A percentile compares a stretch with the other conserved stretches of the same genome.
Conservation (phyloP, 768 basidiomycete species). For the Naganishia randhawae region DNA sequence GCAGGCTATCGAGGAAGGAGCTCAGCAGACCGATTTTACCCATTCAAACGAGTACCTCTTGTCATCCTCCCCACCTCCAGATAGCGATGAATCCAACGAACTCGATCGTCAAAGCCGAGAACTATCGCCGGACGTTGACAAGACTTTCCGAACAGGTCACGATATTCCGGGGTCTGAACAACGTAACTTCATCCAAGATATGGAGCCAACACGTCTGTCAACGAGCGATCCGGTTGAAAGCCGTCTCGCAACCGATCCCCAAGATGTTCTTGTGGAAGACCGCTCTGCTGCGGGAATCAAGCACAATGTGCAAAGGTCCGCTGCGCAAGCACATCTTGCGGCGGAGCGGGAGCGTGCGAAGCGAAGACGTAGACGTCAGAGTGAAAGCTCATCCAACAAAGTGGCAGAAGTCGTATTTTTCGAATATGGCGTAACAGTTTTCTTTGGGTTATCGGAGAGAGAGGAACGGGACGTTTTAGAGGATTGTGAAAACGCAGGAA, state of each 20-base stretch:
- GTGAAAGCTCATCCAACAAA: constrained; percentile 25
- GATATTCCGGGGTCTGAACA: constrained; percentile 7
- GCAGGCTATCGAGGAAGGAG: constrained; percentile 26
- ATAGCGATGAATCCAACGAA: constrained; percentile 6
- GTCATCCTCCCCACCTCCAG: constrained; percentile 32
- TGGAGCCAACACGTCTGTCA: neutral
- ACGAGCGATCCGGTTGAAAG: constrained; percentile 9
- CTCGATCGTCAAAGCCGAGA: neutral
- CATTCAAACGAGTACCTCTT: constrained; percentile 64
- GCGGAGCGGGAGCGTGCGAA: constrained; percentile 52
- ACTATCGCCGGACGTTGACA: constrained; percentile 3
- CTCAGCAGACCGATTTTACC: constrained; percentile 29
- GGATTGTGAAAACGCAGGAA: constrained; percentile 69
- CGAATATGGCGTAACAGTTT: constrained; percentile 80
- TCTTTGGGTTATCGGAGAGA: constrained; percentile 75
- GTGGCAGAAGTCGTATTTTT: constrained; percentile 54
- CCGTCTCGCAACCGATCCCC: constrained; percentile 14
- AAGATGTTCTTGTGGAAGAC: neutral
- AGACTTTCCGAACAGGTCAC: constrained; percentile 2
- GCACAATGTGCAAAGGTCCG: neutral
- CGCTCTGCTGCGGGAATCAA: neutral
- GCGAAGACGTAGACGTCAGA: constrained; percentile 3
- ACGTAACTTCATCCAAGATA: neutral
- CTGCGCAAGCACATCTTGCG: constrained; percentile 57
- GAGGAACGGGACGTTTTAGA: constrained; percentile 81